Base-by-base conservation (phyloP, 73 alveolate genomes). In the Loxodes magnus region DNA sequence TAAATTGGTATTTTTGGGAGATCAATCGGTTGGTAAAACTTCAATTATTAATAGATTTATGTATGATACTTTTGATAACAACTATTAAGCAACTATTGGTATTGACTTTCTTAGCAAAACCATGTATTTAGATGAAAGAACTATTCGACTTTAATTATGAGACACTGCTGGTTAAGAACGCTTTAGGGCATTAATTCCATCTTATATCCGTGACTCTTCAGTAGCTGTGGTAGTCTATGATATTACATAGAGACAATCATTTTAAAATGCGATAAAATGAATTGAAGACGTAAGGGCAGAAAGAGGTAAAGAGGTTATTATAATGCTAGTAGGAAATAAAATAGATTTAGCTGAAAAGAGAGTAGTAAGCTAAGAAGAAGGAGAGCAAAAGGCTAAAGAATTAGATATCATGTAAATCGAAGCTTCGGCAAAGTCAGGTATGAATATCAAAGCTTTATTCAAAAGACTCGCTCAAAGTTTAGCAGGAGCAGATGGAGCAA, bases 61-160 rank as follows among this genome's bases (percentile, higher is more conserved):
- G 62, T 66, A 79, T 20, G 93, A 79, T 35, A 55, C 84, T 12
- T 79, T 79, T 28, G 93, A 79, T 69, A 73, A 56, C 56, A 79
- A 79, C 66, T 79, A 79, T 59, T 77, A 79, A 67, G 82, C 99
- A 6, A 89, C 98, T 26, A 95, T 95, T 35, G 99, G 99, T 14
- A 95, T 95, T 4, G 99, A 95, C 69, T 95, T 95, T 63, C 71
- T 95, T 75, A 84, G 97, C 28, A 90, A 95, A 82, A 90, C 98
- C 27, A 70, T 93, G 67, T 79, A 82, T 67, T 82, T 85, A 37
- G 98, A 90, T 68, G 90, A 81, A 37, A 70, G 74, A 56, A 78
- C 93, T 24, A 77, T 84, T 39, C 37, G 92, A 12, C 74, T 84
- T 12, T 80, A 84, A 63, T 61, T 84, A 22, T 84, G 96, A 93